Evolutionary conservation across 768 basidiomycete species (phyloP), one percentile per base, ranked within the genome.

Genomic region (Tylopilus subfusipes): DNA sequence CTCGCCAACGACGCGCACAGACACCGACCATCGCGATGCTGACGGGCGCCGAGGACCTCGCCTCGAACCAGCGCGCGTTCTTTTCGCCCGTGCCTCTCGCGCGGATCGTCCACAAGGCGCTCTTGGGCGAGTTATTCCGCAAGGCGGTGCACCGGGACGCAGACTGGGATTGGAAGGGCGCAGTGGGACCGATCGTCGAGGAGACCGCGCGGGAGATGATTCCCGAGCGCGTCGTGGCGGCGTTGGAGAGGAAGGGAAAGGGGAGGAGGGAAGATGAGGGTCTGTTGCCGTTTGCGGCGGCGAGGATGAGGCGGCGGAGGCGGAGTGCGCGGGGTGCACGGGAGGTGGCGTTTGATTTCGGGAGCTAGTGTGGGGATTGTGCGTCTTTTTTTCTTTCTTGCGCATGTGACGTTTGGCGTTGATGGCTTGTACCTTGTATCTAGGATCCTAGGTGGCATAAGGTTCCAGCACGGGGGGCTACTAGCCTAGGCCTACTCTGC

Each of bases 141-240:
- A 70, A 70, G 34, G 58, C 56, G 18, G 42, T 59, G 18, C 54
- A 50, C 21, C 55, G 58, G 2, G 39, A 40, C 18, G 25, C 33
- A 3, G 66, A 53, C 13, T 66, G 68, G 67, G 61, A 66, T 19
- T 68, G 68, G 67, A 66, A 54, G 19, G 53, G 48, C 8, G 52
- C 55, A 2, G 55, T 24, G 3, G 42, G 21, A 4, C 33, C 33
- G 13, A 70, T 70, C 18, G 0, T 70, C 21, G 42, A 48, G 25
- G 55, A 63, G 31, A 54, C 68, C 1, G 48, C 14, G 12, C 47
- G 27, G 7, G 59, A 61, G 36, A 66, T 70, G 68, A 36, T 65
- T 7, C 61, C 61, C 0, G 54, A 56, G 6, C 52, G 46, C 18
- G 1, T 50, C 4, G 18, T 8, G 22, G 11, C n/a, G 40, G 47